phyloP scores from a whole-genome alignment of 2,329 filamentous ascomycete genomes.

The Tolypocladium endophyticum region DNA sequence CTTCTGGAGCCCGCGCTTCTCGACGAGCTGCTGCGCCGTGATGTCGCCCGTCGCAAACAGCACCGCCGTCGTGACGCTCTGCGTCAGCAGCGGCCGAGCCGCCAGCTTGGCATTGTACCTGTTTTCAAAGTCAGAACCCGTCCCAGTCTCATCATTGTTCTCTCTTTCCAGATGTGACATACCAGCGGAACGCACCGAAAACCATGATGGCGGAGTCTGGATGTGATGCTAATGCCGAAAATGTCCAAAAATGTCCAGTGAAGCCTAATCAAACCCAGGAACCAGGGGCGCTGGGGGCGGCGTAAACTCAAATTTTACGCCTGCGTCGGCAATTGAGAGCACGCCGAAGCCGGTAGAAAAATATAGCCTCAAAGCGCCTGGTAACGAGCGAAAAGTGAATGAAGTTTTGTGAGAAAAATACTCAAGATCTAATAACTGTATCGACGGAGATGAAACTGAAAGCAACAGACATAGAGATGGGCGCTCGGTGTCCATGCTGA shows the following conservation, averaged over 20 bases:
- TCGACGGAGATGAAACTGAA: background rate
- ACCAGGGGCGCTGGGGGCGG: background rate
- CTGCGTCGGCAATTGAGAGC: background rate
- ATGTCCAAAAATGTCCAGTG: background rate
- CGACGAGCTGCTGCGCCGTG: constrained; percentile 83
- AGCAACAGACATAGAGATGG: background rate
- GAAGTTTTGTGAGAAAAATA: background rate
- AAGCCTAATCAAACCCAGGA: background rate
- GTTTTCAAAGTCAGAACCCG: constrained; percentile 7
- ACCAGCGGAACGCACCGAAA: constrained; percentile 21
- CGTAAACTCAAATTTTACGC: background rate
- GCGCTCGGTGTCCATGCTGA: background rate
- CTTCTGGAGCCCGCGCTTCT: constrained; percentile 64
- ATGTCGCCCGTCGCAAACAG: constrained; percentile 89
- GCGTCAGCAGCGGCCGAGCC: constrained; percentile 75
- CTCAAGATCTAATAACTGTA: background rate
- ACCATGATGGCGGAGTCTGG: constrained; percentile 3
- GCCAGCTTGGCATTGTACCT: constrained; percentile 85
- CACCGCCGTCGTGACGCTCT: constrained; percentile 80
- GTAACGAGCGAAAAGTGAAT: background rate
- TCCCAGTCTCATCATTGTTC: background rate
- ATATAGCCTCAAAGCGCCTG: background rate
- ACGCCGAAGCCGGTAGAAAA: background rate
- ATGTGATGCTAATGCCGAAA: background rate
- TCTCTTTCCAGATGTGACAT: background rate